Evolutionary conservation across 495 filamentous ascomycete species (phyloP), one percentile per base, ranked within the genome.

Genomic region (Neurospora sp.): DNA sequence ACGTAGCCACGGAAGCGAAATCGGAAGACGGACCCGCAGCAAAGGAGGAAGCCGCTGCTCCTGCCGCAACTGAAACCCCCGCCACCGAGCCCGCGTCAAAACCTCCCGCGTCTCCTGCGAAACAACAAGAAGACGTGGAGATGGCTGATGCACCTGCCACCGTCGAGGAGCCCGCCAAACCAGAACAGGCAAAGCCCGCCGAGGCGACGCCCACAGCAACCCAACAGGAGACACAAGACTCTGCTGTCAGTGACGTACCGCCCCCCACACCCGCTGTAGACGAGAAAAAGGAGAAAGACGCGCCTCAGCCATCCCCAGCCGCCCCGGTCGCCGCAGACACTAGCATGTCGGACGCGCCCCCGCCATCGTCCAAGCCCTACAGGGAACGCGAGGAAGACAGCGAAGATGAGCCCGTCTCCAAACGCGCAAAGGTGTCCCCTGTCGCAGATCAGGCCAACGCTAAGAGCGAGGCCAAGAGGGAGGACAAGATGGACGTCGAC

Each of bases 361-460:
- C 77, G 37, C 70, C 79, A 0, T 74, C 82, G 0, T 35, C 53
- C 27, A 94, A 93, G 79, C 68, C 90, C 3, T 83, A 89, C 0
- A 87, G 92, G 9, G 91, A 92, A 73, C 90, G 93, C 0, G 92
- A 95, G 17, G 90, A 88, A 41, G 88, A 94, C 71, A 84, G 82
- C 41, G 86, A 85, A 42, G 90, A 93, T n/a, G 92, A 92, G 74
- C 92, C 90, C 22, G 89, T 89, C 22, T 86, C 92, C 8, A 97
- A 97, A 81, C 88, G 93, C 37, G 86, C 91, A 42, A 94, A 91
- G 81, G 74, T 79, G 3, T 80, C 76, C 8, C 44, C 70, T 17
- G 61, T 73, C 1, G 77, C 74, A 17, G 80, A 82, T 14, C 74
- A 79, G 44, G 72, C 77, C 3, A 73, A 78, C 22, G 79, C 79